Evolutionary conservation across 2,329 filamentous ascomycete genomes (phyloP).

Genomic region (Aspergillus transmontanensis): DNA sequence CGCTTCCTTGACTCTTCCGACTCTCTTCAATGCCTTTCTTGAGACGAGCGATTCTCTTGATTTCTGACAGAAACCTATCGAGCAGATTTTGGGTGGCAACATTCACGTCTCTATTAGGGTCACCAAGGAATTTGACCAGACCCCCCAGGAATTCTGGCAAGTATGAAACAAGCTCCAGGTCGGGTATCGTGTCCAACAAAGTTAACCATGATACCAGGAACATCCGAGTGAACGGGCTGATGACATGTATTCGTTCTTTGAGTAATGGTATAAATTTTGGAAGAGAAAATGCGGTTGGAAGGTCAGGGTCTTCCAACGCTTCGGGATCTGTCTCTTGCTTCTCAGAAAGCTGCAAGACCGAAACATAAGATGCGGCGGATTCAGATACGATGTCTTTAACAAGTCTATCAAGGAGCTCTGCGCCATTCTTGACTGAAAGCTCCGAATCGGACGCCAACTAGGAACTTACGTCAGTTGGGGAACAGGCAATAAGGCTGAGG

Average conservation of each 20-base stretch:
- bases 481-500: not conserved
- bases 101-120: conserved; percentile 91
- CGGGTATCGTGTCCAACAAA: conserved; percentile 91
- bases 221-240: conserved; percentile 91
- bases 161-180: conserved; percentile 90
- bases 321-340: conserved; percentile 46
- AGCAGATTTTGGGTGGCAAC: conserved; percentile 86
- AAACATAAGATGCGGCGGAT: conserved; percentile 92
- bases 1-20: conserved; percentile 68
- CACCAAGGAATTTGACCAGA: conserved; percentile 86
- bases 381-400: conserved; percentile 97
- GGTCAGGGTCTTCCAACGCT: conserved; percentile 44
- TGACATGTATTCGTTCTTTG: conserved; percentile 89
- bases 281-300: conserved; percentile 89
- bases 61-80: conserved; percentile 88
- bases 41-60: conserved; percentile 88
- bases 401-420: conserved; percentile 88
- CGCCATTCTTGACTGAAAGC: conserved; percentile 95
- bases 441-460: conserved; percentile 95
- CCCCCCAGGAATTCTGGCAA: conserved; percentile 89
- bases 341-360: conserved; percentile 71
- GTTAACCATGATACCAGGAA: conserved; percentile 97
- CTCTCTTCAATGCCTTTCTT: conserved; percentile 92
- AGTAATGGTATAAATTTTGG: conserved; percentile 88
- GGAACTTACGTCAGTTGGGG: conserved; percentile 17